Conservation (phyloP, 1,284 basidiomycete species). For the Ceratobasidium sp. region DNA sequence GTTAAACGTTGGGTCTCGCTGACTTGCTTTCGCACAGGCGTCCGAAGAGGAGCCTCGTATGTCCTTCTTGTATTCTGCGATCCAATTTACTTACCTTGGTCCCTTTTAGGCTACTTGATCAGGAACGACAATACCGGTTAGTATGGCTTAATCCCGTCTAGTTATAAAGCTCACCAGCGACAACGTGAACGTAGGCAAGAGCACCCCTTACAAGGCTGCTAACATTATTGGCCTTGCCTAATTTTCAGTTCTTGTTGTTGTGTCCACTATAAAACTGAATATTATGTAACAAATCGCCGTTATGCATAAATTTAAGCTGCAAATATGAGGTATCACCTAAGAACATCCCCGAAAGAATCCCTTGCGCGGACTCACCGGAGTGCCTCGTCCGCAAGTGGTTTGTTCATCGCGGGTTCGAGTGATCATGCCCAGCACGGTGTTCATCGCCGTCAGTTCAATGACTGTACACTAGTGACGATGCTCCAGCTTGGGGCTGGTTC, state of each 20-base stretch:
- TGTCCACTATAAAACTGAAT: neutral
- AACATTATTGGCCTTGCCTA: conserved; percentile 16
- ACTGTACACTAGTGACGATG: too few species aligned
- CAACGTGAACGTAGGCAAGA: neutral
- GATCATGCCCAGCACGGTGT: too few species aligned
- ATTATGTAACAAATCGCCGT: neutral
- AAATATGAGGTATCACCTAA: too few species aligned
- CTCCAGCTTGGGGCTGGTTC: too few species aligned
- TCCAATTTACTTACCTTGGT: neutral
- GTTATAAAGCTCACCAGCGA: neutral
- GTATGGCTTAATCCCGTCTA: neutral
- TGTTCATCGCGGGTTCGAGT: neutral
- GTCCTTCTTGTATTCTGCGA: neutral
- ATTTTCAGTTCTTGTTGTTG: neutral
- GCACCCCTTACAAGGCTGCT: conserved; percentile 25
- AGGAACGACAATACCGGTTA: conserved; percentile 34
- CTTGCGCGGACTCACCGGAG: too few species aligned
- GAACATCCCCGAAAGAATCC: too few species aligned
- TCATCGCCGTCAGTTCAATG: too few species aligned
- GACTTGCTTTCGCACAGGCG: neutral
- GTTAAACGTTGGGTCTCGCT: neutral
- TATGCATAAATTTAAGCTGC: neutral
- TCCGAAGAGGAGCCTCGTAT: conserved; percentile 37
- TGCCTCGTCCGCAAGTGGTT: neutral
- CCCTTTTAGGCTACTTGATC: conserved; percentile 21